Conservation (phyloP, 2,329 filamentous ascomycete genomes). For the Zymoseptoria brevis region DNA sequence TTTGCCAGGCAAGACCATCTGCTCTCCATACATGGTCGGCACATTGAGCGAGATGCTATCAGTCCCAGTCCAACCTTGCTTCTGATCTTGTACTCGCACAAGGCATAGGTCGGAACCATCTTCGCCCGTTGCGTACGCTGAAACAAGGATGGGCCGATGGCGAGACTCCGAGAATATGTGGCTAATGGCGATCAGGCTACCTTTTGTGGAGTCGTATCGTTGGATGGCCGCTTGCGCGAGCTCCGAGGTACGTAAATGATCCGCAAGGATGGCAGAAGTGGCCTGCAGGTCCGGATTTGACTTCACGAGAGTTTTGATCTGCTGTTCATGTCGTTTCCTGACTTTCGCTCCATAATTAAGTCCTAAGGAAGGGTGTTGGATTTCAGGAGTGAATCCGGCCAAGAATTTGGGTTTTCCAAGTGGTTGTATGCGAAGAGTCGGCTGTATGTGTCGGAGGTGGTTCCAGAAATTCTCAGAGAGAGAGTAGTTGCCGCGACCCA, state of each 20-base stretch:
- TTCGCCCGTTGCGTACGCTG: slow-evolving; percentile 41
- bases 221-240: slow-evolving; percentile 25
- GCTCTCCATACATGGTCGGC: slow-evolving; percentile 40
- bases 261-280: slow-evolving; percentile 8
- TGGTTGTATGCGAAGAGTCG: background rate
- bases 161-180: slow-evolving; percentile 40
- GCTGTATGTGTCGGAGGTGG: background rate
- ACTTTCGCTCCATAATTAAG: background rate
- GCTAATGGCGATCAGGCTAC: slow-evolving; percentile 49
- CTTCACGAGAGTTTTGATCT: slow-evolving; percentile 16
- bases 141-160: slow-evolving; percentile 27
- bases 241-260: slow-evolving; percentile 24
- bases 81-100: slow-evolving; percentile 42
- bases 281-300: slow-evolving; percentile 20
- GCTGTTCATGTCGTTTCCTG: slow-evolving; percentile 8
- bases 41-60: slow-evolving; percentile 43
- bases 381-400: background rate
- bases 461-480: slow-evolving; percentile 41
- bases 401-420: background rate
- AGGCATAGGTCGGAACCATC: slow-evolving; percentile 53
- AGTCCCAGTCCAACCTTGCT: slow-evolving; percentile 48
- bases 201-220: slow-evolving; percentile 34
- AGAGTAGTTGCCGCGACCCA: slow-evolving; percentile 45
- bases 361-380: background rate
- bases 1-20: slow-evolving; percentile 49